Evolutionary conservation across 2,329 filamentous ascomycete genomes (phyloP).

Genomic region (Trichoderma guizhouense): DNA sequence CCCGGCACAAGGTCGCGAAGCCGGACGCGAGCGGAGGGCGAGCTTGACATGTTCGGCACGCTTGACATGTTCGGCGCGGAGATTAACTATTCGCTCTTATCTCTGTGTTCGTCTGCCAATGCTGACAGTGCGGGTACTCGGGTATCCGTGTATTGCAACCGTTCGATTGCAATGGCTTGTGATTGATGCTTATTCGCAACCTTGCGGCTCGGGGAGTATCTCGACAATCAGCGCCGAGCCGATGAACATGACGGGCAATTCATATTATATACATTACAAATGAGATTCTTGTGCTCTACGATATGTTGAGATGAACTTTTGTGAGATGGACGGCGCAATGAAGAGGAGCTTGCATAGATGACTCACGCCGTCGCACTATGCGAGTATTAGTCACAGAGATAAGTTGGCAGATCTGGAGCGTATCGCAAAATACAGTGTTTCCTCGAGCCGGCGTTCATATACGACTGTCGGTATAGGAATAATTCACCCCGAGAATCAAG

Average conservation of each 20-base stretch:
- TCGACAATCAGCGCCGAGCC: not conserved
- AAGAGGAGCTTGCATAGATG: not conserved
- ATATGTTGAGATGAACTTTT: not conserved
- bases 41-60: not conserved
- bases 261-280: not conserved
- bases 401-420: not conserved
- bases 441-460: not conserved
- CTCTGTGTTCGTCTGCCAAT: not conserved
- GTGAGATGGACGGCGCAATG: not conserved
- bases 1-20: constrained; percentile 41
- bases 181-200: not conserved
- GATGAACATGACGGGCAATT: not conserved
- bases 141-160: not conserved
- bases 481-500: not conserved
- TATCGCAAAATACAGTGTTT: not conserved
- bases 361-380: not conserved
- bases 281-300: not conserved
- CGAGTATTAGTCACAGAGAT: not conserved
- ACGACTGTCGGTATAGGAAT: not conserved
- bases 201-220: not conserved
- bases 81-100: not conserved
- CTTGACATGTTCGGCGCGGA: not conserved
- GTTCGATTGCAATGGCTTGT: not conserved
- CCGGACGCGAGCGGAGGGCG: constrained; percentile 18
- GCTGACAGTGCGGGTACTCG: not conserved